Conservation (phyloP, 495 filamentous ascomycete species). For the Neurospora sp. region DNA sequence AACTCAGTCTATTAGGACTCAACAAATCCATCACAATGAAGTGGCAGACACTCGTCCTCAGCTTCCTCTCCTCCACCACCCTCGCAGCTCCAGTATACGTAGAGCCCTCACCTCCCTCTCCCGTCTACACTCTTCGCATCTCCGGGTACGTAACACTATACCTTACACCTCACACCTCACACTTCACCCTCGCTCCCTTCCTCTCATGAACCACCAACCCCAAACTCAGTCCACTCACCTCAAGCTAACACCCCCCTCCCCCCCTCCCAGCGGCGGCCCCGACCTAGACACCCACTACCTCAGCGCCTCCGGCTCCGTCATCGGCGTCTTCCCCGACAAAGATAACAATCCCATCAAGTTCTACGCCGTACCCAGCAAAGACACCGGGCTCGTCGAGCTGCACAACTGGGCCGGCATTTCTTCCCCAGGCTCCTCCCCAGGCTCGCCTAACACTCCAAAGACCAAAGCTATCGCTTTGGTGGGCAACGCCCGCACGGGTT, state of each 20-base stretch:
- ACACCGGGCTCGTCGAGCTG: conserved; percentile 3
- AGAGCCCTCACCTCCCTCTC: background rate
- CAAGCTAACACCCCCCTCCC: background rate
- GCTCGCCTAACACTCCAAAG: background rate
- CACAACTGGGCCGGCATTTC: conserved; percentile 12
- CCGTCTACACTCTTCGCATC: conserved; percentile 12
- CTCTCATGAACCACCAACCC: background rate
- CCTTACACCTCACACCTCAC: background rate
- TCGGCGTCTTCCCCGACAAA: conserved; percentile 8
- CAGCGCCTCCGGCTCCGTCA: conserved; percentile 1
- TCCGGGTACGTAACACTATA: conserved; percentile 9
- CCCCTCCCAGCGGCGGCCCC: background rate
- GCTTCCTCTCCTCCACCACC: conserved; percentile 7
- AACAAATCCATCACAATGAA: conserved; percentile 11
- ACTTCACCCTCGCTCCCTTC: background rate
- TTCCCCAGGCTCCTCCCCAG: conserved; percentile 19
- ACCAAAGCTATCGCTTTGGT: background rate
- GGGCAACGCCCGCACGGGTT: background rate
- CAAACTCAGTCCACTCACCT: background rate
- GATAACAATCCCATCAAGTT: background rate
- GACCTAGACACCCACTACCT: conserved; percentile 10
- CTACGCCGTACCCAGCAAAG: conserved; percentile 8
- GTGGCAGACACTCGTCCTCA: conserved; percentile 5
- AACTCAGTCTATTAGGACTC: background rate
- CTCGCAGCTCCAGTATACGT: conserved; percentile 13